These are phyloP conservation scores for Backusella tarrabulga DNA, from an alignment of 192 early-diverging fungal species.

Conservation along the genomic window DNA sequence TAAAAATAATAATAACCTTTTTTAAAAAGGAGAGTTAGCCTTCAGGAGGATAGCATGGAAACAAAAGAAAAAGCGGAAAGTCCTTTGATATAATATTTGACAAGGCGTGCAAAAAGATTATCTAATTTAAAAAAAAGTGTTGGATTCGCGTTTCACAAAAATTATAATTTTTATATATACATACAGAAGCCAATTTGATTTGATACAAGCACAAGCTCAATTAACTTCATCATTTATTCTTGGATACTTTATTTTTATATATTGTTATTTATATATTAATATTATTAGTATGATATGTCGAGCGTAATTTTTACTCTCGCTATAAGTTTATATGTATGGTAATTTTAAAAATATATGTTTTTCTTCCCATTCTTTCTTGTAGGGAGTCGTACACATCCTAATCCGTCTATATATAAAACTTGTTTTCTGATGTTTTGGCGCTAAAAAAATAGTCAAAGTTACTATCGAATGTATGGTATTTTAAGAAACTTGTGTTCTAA, in stretches of 20 bases:
- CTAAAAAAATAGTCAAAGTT: neutral
- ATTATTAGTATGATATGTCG: neutral
- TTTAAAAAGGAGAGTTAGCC: neutral
- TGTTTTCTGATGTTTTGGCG: neutral
- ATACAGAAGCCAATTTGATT: neutral
- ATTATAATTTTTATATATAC: neutral
- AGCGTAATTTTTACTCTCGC: too few relatives aligned
- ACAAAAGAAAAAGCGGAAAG: neutral
- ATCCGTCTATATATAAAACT: neutral
- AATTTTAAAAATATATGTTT: neutral
- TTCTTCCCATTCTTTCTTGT: neutral
- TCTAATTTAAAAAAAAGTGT: neutral
- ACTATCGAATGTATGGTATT: neutral
- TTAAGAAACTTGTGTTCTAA: neutral
- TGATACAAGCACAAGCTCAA: neutral
- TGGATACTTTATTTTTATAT: neutral
- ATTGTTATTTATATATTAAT: neutral
- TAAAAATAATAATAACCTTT: neutral
- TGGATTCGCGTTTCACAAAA: neutral
- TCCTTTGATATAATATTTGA: constrained; percentile 3
- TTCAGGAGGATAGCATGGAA: constrained; percentile 1
- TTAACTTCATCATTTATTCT: neutral
- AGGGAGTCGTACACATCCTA: neutral
- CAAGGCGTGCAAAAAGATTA: neutral
- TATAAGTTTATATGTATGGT: neutral